Evolutionary conservation across 495 filamentous ascomycete genomes (phyloP), one percentile per base, ranked within the genome.

Genomic region (Cercophora newfieldiana): DNA sequence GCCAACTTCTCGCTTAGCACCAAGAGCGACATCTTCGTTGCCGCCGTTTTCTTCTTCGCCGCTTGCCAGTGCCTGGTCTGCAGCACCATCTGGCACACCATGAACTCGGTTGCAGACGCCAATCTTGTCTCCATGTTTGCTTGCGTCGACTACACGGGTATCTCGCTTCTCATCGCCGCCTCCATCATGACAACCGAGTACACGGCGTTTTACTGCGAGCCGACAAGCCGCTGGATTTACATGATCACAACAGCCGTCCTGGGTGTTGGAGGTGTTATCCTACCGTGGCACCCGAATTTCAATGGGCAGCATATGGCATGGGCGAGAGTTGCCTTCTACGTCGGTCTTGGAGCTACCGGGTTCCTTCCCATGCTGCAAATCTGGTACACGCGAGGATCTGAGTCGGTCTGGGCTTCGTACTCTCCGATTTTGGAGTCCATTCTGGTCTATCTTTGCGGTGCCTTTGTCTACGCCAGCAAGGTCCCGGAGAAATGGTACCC

Each of bases 151-250:
- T 99, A 99, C 78, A 97, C 94, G 0, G 96, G 96, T 28, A 99
- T 99, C 68, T 97, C 94, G 2, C 82, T 99, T 60, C 87, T 99
- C 24, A 94, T 99, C 53, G 96, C 95, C 8, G 91, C 95, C 24
- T 96, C 92, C 49, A 98, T 99, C 78, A 94, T 98, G 87, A 97
- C 95, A 3, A 96, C 92, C 60, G 95, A 99, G 75, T 98, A 97
- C 78, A 97, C 96, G 4, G 95, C 94, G 37, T 98, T 99, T 78
- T 98, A 99, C 77, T 96, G 94, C 78, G 96, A 99, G 68, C 94
- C 95, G 7, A 74, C 89, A 33, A 92, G 89, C 64, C 91, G 93
- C 31, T 96, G 90, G 86, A 81, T 87, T 28, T 99, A 97, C 79
- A 94, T 99, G 75, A 78, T 85, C 48, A 82, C 89, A 21, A 98